Base-by-base conservation (phyloP, 257 asterid genomes). In the Hygrophila difformis region DNA sequence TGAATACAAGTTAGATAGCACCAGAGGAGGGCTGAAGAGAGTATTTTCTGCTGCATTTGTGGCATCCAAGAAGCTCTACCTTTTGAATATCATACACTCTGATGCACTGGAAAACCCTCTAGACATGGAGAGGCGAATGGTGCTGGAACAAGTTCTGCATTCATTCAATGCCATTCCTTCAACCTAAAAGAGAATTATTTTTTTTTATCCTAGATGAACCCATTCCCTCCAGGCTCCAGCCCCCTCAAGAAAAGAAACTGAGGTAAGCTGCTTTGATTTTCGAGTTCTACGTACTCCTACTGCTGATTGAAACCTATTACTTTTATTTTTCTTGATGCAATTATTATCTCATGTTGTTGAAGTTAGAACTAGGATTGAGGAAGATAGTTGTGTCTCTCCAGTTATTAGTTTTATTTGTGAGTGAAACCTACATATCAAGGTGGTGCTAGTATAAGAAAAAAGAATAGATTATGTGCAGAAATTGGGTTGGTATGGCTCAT, bases 21-120 rank as follows among this genome's bases (percentile, higher is more conserved):
- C 81, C 14, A 67, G 96, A 44, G 96, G 96, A 49, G 98, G 96
- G 49, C 66, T 57, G 65, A 89, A 89, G 76, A 75, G 94, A 70
- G 75, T 89, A 4, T 76, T 89, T 64, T 68, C 96, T 45, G 94
- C 94, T 50, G 96, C 98, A 28, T 85, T 89, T 54, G 96, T 78
- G 39, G 50, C 75, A 1, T 77, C 94, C 9, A 83, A 76, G 60
- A 85, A 61, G 75, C 96, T 89, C 62, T 89, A 75, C 69, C 85
- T 89, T 57, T 54, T 89, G 54, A 89, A 79, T 42, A 82, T 85
- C 37, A 51, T 74, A 44, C 75, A 85, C 43, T 66, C 87, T 26
- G 97, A 89, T 56, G 74, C 73, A 26, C 26, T 47, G 29, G 95
- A 81, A 45, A 63, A 47, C 57, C 94, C 94, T 39, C 63, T 88